These are phyloP conservation scores for Aspergillus taichungensis DNA, from an alignment of 495 filamentous ascomycete genomes.

Conservation along the genomic window DNA sequence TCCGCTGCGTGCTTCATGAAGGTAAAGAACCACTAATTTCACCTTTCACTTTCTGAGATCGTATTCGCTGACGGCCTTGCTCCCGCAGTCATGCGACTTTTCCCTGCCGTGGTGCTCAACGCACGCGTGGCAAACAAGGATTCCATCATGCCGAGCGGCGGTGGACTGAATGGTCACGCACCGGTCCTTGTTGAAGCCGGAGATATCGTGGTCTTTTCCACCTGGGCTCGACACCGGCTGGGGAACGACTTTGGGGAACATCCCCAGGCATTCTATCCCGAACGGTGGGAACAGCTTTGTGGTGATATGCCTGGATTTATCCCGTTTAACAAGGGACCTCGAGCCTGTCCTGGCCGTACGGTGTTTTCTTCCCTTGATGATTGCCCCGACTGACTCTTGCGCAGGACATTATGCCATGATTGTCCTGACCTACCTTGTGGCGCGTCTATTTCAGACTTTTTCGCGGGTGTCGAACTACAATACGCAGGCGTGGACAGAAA, in stretches of 20 bases:
- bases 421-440: slow-evolving; percentile 11
- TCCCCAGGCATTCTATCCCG: slow-evolving; percentile 10
- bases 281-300: slow-evolving; percentile 11
- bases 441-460: slow-evolving; percentile 11
- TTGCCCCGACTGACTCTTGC: not conserved
- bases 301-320: slow-evolving; percentile 9
- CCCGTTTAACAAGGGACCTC: slow-evolving; percentile 14
- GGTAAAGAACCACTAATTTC: slow-evolving; percentile 6
- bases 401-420: slow-evolving; percentile 8
- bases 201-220: slow-evolving; percentile 9
- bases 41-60: not conserved
- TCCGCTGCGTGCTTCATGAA: slow-evolving; percentile 11
- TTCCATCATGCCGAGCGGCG: slow-evolving; percentile 44
- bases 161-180: slow-evolving; percentile 38
- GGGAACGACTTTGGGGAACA: slow-evolving; percentile 16
- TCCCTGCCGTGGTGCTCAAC: slow-evolving; percentile 42
- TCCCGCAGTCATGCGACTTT: slow-evolving; percentile 13
- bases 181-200: slow-evolving; percentile 24
- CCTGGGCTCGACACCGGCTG: slow-evolving; percentile 11
- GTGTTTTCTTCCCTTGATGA: not conserved
- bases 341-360: slow-evolving; percentile 13
- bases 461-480: slow-evolving; percentile 7
- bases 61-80: not conserved
- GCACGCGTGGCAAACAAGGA: slow-evolving; percentile 31
- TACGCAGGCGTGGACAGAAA: slow-evolving; percentile 8